Percentiles rank a stretch among this genome's conserved stretches.
Evolutionary conservation across 192 early-diverging fungal genomes (phyloP).

Genomic region (Linnemannia zychae): DNA sequence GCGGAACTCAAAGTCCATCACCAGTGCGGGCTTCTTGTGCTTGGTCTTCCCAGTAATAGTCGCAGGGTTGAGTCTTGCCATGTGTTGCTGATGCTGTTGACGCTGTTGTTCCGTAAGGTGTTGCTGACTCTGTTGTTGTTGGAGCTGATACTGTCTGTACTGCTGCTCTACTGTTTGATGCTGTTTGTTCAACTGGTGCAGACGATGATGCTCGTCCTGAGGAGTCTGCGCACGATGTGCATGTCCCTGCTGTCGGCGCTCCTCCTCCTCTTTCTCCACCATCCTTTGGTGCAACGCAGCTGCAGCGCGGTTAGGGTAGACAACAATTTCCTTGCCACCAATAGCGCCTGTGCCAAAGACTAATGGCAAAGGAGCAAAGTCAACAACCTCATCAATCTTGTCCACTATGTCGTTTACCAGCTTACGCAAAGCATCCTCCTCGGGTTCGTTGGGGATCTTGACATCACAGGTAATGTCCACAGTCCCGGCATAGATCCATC

Average conservation of each 20-base stretch:
- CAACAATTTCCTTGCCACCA: slow-evolving; percentile 61
- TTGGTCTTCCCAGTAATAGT: slow-evolving; percentile 22
- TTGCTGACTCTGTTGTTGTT: slow-evolving; percentile 24
- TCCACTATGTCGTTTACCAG: slow-evolving; percentile 81
- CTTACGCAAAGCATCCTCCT: slow-evolving; percentile 67
- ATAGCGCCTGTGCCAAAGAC: slow-evolving; percentile 62
- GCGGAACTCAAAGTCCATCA: slow-evolving; percentile 85
- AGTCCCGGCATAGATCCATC: slow-evolving; percentile 93
- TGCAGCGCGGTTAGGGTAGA: slow-evolving; percentile 50
- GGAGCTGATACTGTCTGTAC: slow-evolving; percentile 24
- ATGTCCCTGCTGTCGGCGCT: slow-evolving; percentile 7
- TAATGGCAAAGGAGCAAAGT: slow-evolving; percentile 59
- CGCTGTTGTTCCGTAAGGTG: slow-evolving; percentile 28
- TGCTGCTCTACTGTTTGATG: slow-evolving; percentile 15
- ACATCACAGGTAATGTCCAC: slow-evolving; percentile 86
- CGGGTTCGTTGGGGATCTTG: slow-evolving; percentile 69
- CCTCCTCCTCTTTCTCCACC: slow-evolving; percentile 53
- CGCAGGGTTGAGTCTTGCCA: slow-evolving; percentile 19
- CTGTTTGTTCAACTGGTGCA: slow-evolving; percentile 22
- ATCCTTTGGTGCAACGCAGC: slow-evolving; percentile 43
- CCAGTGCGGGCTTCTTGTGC: slow-evolving; percentile 54
- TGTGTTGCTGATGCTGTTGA: slow-evolving; percentile 33
- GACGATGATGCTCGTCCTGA: slow-evolving; percentile 21
- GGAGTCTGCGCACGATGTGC: neutral
- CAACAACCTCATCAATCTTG: slow-evolving; percentile 71